Base-by-base conservation (phyloP, 495 filamentous ascomycete species). In the Penicillium herquei region DNA sequence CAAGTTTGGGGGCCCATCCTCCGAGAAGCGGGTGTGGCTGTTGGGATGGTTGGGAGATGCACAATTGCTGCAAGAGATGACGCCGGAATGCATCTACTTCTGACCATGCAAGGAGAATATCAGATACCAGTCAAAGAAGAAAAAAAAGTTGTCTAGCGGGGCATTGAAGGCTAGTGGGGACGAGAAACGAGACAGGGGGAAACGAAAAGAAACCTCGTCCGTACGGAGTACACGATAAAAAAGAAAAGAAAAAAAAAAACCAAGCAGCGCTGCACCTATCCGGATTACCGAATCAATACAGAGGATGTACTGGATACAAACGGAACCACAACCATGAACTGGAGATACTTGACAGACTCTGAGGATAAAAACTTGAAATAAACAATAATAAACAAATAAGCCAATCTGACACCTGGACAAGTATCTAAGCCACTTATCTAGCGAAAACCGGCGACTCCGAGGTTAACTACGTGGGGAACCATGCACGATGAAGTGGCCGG, bases 71-170 rank as follows among this genome's bases (percentile, higher is more conserved):
- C 21, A 26, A 26, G 21, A 26, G 21, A 26, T 26, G 21, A 26
- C 2, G 46, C 14, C 26, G 45, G 49, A 35, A 40, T 54, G 52
- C 48, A 61, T 48, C 52, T 30, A 52, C 43, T 39, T 56, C 52
- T 34, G 58, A 62, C 54, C 53, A 62, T 59, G 62, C 59, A 65
- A 65, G 59, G 62, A 56, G 34, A 17, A n/a, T 7, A 39, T 21
- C 46, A 39, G 13, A 2, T 8, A 26, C 21, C 21, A 26, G 21
- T 26, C 1, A 26, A 26, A 26, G 21, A 26, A 52, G 32, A 51
- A 33, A 40, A 33, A 42, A 42, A 44, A 9, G 21, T 26, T 26
- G 21, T 26, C 1, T 26, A 26, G 21, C 21, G 21, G 21, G 21
- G 21, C 21, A 26, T 26, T 26, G 21, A 26, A 26, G 21, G 21